Conservation (phyloP, 768 basidiomycete species). For the Fomitopsis pulvina region DNA sequence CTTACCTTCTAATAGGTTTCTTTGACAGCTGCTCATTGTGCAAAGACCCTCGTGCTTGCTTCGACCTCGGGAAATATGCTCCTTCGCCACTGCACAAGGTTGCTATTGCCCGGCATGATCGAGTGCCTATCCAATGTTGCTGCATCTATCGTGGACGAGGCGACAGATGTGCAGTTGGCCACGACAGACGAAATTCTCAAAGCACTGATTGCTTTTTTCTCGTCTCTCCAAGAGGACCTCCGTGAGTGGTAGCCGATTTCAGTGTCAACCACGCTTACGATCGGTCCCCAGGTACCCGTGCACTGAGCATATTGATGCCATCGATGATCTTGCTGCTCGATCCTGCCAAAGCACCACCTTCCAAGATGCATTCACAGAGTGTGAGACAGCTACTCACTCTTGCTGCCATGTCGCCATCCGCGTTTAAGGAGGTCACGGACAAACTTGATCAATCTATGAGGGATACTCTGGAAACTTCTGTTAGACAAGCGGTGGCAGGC, state of each 20-base stretch:
- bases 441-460: conserved; percentile 52
- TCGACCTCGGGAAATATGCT: conserved; percentile 58
- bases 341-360: conserved; percentile 34
- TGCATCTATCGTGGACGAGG: conserved; percentile 50
- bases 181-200: conserved; percentile 79
- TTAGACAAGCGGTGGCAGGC: conserved; percentile 63
- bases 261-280: background rate
- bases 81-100: conserved; percentile 63
- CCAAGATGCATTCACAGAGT: conserved; percentile 48
- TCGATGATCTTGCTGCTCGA: conserved; percentile 67
- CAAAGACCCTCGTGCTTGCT: conserved; percentile 74
- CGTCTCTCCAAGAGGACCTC: conserved; percentile 47
- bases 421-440: conserved; percentile 82
- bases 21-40: conserved; percentile 85
- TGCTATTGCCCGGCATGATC: conserved; percentile 78
- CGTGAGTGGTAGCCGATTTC: conserved; percentile 38
- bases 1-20: conserved; percentile 46
- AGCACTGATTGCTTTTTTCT: conserved; percentile 62
- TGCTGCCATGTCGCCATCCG: conserved; percentile 60
- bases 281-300: conserved; percentile 46
- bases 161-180: conserved; percentile 47
- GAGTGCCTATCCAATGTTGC: conserved; percentile 70
- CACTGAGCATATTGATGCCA: conserved; percentile 70
- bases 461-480: conserved; percentile 66
- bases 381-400: conserved; percentile 64